These are phyloP conservation scores for Aspergillus aculeatinus DNA, from an alignment of 2,329 filamentous ascomycete genomes.

Conservation along the genomic window DNA sequence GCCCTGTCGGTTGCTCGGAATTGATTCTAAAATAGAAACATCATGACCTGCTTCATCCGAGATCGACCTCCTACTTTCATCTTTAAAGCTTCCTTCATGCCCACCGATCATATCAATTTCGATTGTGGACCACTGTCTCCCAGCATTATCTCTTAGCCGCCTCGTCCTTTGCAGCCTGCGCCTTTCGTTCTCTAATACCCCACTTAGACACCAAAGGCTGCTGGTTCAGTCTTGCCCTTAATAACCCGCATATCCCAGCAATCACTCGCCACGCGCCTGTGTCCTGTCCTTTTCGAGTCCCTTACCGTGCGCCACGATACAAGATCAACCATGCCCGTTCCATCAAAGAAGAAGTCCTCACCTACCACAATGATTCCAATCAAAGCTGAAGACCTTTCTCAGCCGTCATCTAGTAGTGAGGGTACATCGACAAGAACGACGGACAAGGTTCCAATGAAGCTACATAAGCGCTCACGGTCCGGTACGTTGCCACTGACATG, in stretches of 20 bases:
- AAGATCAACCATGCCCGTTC: constrained; percentile 19
- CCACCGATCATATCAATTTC: constrained; percentile 13
- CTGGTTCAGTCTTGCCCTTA: constrained; percentile 42
- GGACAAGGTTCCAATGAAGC: constrained; percentile 69
- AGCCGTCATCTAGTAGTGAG: constrained; percentile 46
- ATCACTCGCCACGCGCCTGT: constrained; percentile 16
- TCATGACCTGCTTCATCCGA: constrained; percentile 15
- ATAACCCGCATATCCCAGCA: constrained; percentile 11
- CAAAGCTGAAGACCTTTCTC: constrained; percentile 19
- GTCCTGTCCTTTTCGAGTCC: constrained; percentile 14
- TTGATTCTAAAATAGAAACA: constrained; percentile 25
- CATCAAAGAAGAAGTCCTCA: constrained; percentile 19
- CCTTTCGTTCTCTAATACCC: constrained; percentile 28
- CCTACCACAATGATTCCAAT: constrained; percentile 10
- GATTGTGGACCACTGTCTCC: constrained; percentile 13
- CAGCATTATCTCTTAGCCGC: constrained; percentile 20
- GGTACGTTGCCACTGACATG: constrained; percentile 58
- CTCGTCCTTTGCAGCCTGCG: constrained; percentile 23
- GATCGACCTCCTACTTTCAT: constrained; percentile 3
- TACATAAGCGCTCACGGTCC: constrained; percentile 92
- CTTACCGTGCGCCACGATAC: constrained; percentile 7
- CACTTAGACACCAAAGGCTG: constrained; percentile 40
- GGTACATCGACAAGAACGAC: constrained; percentile 47
- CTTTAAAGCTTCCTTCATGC: constrained; percentile 26
- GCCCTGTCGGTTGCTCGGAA: constrained; percentile 17